Percentiles rank a stretch among this genome's conserved stretches.
These are phyloP conservation scores for Starmera quercuum DNA, from an alignment of 805 yeast genomes.

Conservation along the genomic window DNA sequence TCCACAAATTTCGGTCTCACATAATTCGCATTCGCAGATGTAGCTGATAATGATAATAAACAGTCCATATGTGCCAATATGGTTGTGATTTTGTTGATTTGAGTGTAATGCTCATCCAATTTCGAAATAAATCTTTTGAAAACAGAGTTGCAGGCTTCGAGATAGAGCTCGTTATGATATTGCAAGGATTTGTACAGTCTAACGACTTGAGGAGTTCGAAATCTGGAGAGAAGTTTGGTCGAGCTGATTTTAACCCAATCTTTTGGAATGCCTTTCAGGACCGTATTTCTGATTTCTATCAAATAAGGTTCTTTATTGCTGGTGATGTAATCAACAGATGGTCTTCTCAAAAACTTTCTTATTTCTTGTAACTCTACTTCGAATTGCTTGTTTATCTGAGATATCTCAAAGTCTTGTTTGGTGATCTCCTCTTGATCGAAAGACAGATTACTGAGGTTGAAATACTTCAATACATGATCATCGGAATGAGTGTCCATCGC, in stretches of 20 bases:
- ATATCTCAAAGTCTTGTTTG: conserved; percentile 29
- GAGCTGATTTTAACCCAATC: conserved; percentile 76
- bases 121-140: conserved; percentile 38
- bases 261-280: conserved; percentile 47
- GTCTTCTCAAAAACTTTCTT: conserved; percentile 41
- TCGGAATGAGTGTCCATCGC: conserved; percentile 47
- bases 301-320: conserved; percentile 63
- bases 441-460: conserved; percentile 25
- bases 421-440: conserved; percentile 33
- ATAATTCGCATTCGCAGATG: conserved; percentile 58
- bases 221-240: conserved; percentile 62
- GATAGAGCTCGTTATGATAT: conserved; percentile 47
- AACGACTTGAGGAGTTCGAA: conserved; percentile 53
- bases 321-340: conserved; percentile 46
- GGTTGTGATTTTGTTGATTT: conserved; percentile 42
- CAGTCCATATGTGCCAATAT: conserved; percentile 64
- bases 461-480: conserved; percentile 37
- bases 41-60: conserved; percentile 56
- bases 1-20: conserved; percentile 58
- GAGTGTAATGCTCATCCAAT: conserved; percentile 35
- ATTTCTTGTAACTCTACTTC: conserved; percentile 44
- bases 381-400: conserved; percentile 37
- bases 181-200: conserved; percentile 46
- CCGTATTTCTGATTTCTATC: conserved; percentile 62
- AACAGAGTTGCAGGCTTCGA: conserved; percentile 22